A percentile compares a stretch with the other conserved stretches of the same genome.
These are phyloP conservation scores for Leishmania amazonensis DNA, from an alignment of 208 protist genomes.

Conservation along the genomic window DNA sequence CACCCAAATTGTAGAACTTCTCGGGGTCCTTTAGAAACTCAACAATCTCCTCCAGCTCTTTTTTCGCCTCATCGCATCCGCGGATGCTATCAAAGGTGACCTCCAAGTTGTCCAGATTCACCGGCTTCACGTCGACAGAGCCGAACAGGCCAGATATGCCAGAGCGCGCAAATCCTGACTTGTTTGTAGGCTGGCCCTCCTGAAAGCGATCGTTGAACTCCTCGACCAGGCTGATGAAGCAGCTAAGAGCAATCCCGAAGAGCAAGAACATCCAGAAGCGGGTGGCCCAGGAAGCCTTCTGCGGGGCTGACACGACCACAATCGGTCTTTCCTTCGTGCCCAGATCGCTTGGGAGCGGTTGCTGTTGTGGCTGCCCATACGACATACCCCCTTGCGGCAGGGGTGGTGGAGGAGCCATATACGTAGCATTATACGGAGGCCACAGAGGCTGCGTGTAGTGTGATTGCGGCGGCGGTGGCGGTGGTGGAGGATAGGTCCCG, in stretches of 20 bases:
- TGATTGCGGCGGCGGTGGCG: constrained; percentile 35
- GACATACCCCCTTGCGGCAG: constrained; percentile 20
- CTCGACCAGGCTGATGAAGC: constrained; percentile 48
- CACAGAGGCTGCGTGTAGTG: constrained; percentile 23
- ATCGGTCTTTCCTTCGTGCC: constrained; percentile 80
- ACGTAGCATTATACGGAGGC: constrained; percentile 20
- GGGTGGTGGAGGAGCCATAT: constrained; percentile 20
- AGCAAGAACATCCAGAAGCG: constrained; percentile 72
- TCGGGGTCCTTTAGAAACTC: constrained; percentile 95
- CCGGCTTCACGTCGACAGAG: constrained; percentile 62
- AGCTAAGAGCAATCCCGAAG: constrained; percentile 78
- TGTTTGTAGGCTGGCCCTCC: constrained; percentile 33
- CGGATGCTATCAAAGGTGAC: constrained; percentile 88
- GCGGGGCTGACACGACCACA: constrained; percentile 74
- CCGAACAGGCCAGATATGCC: constrained; percentile 48
- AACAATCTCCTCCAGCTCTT: constrained; percentile 92
- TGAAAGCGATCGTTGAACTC: constrained; percentile 36
- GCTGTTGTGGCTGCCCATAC: constrained; percentile 10
- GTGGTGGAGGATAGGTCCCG: constrained; percentile 45
- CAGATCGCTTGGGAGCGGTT: constrained; percentile 46
- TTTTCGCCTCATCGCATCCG: constrained; percentile 93
- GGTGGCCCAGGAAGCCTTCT: constrained; percentile 64
- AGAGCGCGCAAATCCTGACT: constrained; percentile 27
- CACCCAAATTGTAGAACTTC: constrained; percentile 94
- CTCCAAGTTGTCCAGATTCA: constrained; percentile 78